Evolutionary conservation across 1,284 basidiomycete genomes (phyloP).

Genomic region (Heterobasidion irregulare): DNA sequence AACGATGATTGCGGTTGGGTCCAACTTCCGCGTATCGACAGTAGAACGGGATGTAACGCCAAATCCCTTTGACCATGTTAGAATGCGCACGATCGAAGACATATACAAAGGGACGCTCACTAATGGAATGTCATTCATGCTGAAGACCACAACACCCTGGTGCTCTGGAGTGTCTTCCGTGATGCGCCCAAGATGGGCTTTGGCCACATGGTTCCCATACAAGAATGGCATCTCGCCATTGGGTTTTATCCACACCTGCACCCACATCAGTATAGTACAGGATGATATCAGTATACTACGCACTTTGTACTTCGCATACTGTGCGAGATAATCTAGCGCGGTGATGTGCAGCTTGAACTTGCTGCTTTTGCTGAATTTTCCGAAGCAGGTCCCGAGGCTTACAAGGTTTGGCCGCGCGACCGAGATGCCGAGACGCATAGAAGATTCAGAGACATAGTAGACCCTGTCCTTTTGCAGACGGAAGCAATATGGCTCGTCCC

Average conservation of each 20-base stretch:
- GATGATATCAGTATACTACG: conserved; percentile 9
- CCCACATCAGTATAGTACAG: not conserved
- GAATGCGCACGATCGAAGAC: conserved; percentile 3
- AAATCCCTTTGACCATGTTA: conserved; percentile 64
- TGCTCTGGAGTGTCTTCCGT: conserved; percentile 99
- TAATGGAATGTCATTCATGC: conserved; percentile 90
- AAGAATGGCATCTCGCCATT: conserved; percentile 99
- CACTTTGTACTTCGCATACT: conserved; percentile 98
- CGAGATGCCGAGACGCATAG: conserved; percentile 89
- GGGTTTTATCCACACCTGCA: conserved; percentile 96
- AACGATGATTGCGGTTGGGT: conserved; percentile 97
- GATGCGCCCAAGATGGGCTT: conserved; percentile 97
- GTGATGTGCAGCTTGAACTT: conserved; percentile 99
- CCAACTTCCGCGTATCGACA: conserved; percentile 92
- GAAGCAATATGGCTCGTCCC: conserved; percentile 86
- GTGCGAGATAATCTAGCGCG: conserved; percentile 86
- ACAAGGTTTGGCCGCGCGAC: conserved; percentile 90
- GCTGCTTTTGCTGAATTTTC: conserved; percentile 95
- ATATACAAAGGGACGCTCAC: conserved; percentile 33
- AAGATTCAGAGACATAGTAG: conserved; percentile 89
- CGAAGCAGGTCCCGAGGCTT: conserved; percentile 93
- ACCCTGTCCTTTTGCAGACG: conserved; percentile 87
- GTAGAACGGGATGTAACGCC: conserved; percentile 97
- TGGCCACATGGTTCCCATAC: conserved; percentile 98
- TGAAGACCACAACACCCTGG: conserved; percentile 95